Conservation (phyloP, 2,329 filamentous ascomycete genomes). For the Colletotrichum acutatum region DNA sequence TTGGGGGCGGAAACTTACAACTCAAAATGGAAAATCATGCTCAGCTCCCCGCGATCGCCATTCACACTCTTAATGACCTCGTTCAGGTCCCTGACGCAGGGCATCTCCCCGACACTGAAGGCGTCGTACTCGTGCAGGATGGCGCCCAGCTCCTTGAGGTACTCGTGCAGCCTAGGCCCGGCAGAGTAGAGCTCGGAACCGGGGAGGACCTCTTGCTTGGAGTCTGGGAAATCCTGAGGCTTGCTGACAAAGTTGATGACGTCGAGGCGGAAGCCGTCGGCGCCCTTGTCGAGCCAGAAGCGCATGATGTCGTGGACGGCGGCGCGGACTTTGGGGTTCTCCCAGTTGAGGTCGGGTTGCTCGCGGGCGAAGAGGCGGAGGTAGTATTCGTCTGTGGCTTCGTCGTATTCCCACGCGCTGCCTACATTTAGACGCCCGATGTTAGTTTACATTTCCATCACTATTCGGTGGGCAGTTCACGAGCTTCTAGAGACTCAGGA, state of each 20-base stretch:
- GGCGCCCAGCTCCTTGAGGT: conserved; percentile 55
- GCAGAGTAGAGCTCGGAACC: conserved; percentile 62
- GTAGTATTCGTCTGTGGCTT: conserved; percentile 63
- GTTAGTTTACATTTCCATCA: not conserved
- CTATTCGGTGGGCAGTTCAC: accelerated
- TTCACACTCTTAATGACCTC: conserved; percentile 62
- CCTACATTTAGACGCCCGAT: conserved; percentile 40
- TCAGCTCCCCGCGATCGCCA: conserved; percentile 68
- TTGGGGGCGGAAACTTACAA: conserved; percentile 51
- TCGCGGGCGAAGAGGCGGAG: conserved; percentile 76
- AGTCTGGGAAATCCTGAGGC: conserved; percentile 65
- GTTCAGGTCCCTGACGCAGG: conserved; percentile 53
- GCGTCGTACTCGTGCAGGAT: conserved; percentile 59
- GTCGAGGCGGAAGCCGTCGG: conserved; percentile 74
- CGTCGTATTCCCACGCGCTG: conserved; percentile 61
- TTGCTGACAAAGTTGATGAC: conserved; percentile 77
- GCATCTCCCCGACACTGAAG: conserved; percentile 65
- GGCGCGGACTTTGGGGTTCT: conserved; percentile 71
- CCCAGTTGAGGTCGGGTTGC: conserved; percentile 85
- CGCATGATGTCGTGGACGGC: conserved; percentile 76
- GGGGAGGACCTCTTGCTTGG: conserved; percentile 44
- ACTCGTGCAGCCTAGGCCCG: conserved; percentile 60
- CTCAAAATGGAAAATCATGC: conserved; percentile 81
- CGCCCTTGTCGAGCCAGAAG: conserved; percentile 79
- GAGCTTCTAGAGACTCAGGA: no score